Base-by-base conservation (phyloP, 2,329 filamentous ascomycete species). In the Acephala macrosclerotiorum region DNA sequence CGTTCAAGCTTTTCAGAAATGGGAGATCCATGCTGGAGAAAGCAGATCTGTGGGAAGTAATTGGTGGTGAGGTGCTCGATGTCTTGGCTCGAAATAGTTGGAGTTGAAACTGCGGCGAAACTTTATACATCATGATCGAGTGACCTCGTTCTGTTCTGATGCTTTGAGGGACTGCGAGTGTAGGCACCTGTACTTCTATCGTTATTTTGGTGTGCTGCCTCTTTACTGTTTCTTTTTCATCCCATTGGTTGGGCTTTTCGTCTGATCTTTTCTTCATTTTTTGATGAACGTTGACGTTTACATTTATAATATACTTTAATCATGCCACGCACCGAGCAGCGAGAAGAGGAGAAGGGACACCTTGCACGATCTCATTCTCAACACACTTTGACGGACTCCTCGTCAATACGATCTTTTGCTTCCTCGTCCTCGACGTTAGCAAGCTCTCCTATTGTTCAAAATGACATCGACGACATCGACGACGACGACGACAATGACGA, bases 161-260 rank as follows among this genome's bases (percentile, higher is more conserved):
- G 11, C 11, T 11, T n/a, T 29, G 7, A 14, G 22, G 11, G 22
- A 16, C 47, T 47, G 42, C 42, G 20, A 47, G 42, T 20, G 42
- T 18, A 47, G 18, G n/a, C 7, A 47, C 16, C n/a, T 47, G 29
- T 33, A 14, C 16, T n/a, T 47, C 18, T 8, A 18, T 47, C 11
- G 3, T n/a, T 49, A n/a, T 9, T 49, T 2, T 49, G 2, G 2
- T 49, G 45, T 12, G 4, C n/a, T 49, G 45, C n/a, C 1, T 5
- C 29, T 33, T 33, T 33, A n/a, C 29, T 5, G 29, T 33, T 25
- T 7, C 42, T 45, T 49, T n/a, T 14, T 5, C 20, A n/a, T 51
- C 47, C 47, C 47, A 51, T 51, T 29, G 47, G 29, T 29, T 51
- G 47, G 47, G 47, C 22, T 51, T 33, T 51, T 51, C 47, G 47